phyloP scores from a whole-genome alignment of 202 grass and related monocot species.

The Panicum hallii region DNA sequence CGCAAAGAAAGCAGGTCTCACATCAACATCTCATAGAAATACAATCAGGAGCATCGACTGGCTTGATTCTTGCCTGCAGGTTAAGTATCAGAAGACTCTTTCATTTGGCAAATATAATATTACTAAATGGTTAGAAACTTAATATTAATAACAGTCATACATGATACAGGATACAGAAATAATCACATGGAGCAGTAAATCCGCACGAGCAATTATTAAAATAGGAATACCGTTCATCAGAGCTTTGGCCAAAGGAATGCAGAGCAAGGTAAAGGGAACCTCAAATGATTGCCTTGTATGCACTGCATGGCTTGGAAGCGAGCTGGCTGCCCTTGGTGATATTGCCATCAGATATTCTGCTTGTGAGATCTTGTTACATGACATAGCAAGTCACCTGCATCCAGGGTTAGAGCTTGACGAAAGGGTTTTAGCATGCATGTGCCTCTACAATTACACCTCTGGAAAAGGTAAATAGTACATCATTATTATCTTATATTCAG shows the following conservation, averaged over 20 bases:
- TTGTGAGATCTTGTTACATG: slow-evolving; percentile 72
- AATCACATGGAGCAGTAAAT: slow-evolving; percentile 75
- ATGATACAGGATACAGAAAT: slow-evolving; percentile 81
- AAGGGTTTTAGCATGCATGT: slow-evolving; percentile 86
- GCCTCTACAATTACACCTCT: slow-evolving; percentile 88
- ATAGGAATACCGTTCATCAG: slow-evolving; percentile 59
- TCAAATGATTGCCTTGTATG: slow-evolving; percentile 81
- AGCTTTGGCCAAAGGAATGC: slow-evolving; percentile 76
- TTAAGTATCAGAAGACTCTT: slow-evolving; percentile 54
- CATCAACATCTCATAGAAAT: slow-evolving; percentile 74
- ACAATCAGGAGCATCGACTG: slow-evolving; percentile 87
- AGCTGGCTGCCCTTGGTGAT: slow-evolving; percentile 70
- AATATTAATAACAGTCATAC: slow-evolving; percentile 24
- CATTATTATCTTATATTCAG: slow-evolving; percentile 8
- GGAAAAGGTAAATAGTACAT: slow-evolving; percentile 81
- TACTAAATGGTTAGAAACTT: slow-evolving; percentile 20
- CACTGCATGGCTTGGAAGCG: slow-evolving; percentile 79
- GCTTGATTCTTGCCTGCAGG: slow-evolving; percentile 89
- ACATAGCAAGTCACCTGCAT: slow-evolving; percentile 78
- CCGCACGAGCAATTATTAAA: slow-evolving; percentile 59
- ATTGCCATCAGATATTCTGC: slow-evolving; percentile 63
- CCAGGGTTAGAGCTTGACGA: slow-evolving; percentile 84
- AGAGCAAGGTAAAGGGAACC: slow-evolving; percentile 78
- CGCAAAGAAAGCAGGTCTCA: slow-evolving; percentile 83
- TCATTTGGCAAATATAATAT: slow-evolving; percentile 29